Evolutionary conservation across 306 rosid genomes (phyloP), one percentile per base, ranked within the genome.

Genomic region (Medicago ruthenica): DNA sequence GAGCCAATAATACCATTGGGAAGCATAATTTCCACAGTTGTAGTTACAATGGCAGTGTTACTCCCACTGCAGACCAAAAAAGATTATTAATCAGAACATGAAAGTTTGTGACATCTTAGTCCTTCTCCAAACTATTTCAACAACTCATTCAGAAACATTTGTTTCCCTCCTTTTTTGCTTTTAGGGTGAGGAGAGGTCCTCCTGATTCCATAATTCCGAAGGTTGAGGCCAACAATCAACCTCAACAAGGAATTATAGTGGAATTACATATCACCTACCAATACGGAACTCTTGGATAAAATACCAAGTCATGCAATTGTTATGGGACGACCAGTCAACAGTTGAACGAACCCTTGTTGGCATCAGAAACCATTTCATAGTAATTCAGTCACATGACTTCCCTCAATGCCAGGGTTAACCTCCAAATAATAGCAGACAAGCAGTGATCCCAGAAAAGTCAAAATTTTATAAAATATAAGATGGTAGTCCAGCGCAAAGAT

Each of bases 21-120:
- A 87, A 95, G 92, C 74, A 86, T 24, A 71, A 95, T 83, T 88
- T 95, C 96, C 51, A 95, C 91, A 4, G 96, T 90, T 44, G 97
- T 87, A 4, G 96, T 95, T 85, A 89, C 93, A n/a, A 85, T 70
- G 45, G 92, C 88, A 67, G 96, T 51, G 84, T 84, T 92, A 83
- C 76, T 89, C 77, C 93, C 92, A 48, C 97, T 95, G 92, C 77
- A 79, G 79, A 83, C 70, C 41, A 73, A 63, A 65, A 71, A 50
- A 34, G 74, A 51, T 36, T 54, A 31, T 70, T 48, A 37, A 31
- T 77, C 71, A 80, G 78, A 80, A 59, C 27, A 24, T 9, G 39
- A 55, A 40, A 34, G 61, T 58, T 20, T 79, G 45, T 8, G 14
- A 44, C 59, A 18, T 61, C 21, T 59, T 48, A 48, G 42, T 39